Percentiles rank a stretch among this genome's conserved stretches.
phyloP scores from a whole-genome alignment of 2,329 filamentous ascomycete genomes.

The Hypoxylon sp. region DNA sequence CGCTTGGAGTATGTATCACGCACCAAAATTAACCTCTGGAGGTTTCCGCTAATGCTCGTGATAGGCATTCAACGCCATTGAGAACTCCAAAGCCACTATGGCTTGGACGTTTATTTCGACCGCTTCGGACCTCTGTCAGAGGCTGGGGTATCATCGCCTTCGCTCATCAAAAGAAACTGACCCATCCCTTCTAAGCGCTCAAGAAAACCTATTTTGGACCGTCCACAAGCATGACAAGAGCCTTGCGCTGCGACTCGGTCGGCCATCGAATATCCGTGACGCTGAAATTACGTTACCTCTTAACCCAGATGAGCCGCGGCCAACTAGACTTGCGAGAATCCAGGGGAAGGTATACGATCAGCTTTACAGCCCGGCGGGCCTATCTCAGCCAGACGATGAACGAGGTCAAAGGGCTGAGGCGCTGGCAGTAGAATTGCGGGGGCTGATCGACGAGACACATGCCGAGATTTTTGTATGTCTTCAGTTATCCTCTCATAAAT shows the following conservation, averaged over 20 bases:
- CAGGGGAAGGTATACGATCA: conserved; percentile 55
- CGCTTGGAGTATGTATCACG: conserved; percentile 51
- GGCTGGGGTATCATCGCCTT: conserved; percentile 54
- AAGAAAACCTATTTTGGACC: conserved; percentile 55
- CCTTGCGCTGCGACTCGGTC: conserved; percentile 56
- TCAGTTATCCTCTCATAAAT: not conserved
- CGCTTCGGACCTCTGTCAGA: conserved; percentile 55
- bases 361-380: conserved; percentile 53
- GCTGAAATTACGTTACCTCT: conserved; percentile 50
- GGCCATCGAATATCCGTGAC: conserved; percentile 55
- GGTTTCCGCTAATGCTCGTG: not conserved
- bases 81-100: conserved; percentile 52
- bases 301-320: conserved; percentile 39
- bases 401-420: conserved; percentile 38
- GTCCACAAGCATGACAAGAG: conserved; percentile 57
- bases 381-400: conserved; percentile 38
- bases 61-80: conserved; percentile 55
- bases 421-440: conserved; percentile 46
- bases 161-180: conserved; percentile 13
- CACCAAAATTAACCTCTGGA: too few relatives aligned
- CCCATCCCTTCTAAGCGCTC: conserved; percentile 15
- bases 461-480: conserved; percentile 13
- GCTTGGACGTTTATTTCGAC: conserved; percentile 57
- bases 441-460: conserved; percentile 40
- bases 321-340: conserved; percentile 45